Evolutionary conservation across 1,284 basidiomycete genomes (phyloP), one percentile per base, ranked within the genome.

Genomic region (Neonothopanus nambi): DNA sequence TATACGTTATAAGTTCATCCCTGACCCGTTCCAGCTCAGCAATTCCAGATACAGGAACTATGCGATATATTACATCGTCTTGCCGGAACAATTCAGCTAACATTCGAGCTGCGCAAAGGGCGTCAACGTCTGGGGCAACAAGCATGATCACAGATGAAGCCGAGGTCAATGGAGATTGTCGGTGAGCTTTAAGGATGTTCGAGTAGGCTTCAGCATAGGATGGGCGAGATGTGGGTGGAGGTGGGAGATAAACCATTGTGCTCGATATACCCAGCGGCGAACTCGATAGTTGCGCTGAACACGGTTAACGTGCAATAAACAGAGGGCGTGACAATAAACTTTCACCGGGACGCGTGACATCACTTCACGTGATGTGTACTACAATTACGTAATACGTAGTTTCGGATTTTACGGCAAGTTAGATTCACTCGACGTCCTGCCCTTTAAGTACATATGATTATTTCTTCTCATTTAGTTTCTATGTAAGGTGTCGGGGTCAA

Each of bases 41-140:
- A 74, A 93, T 89, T 1, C 95, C 94, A 24, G 93, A 89, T 1
- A 98, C 87, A n/a, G 96, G 96, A 20, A 95, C 87, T 57, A 95
- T 84, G 40, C 92, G 84, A 70, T 97, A 90, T 65, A 91, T 88
- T 20, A 99, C 85, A 63, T 97, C 94, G 75, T 99, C 97, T 61
- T 96, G 91, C 59, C 87, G 89, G 70, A 99, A 85, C 18, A 99
- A 76, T 35, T 87, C 86, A 17, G 88, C 87, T 41, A 99, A 81
- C 79, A 98, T 95, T 44, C 88, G 81, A 4, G 91, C 85, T 5
- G 93, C 94, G 70, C 92, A 95, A 5, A 97, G 73, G 13, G 92
- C 90, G 71, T 97, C 94, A 43, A 95, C 90, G 65, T 95, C 91
- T 11, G 93, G 90, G 3, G 93, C 85, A 43, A 91, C 90, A 57